Percentiles rank a stretch among this genome's conserved stretches.
These are phyloP conservation scores for Fusarium ambrosium DNA, from an alignment of 2,329 filamentous ascomycete genomes.

Conservation along the genomic window DNA sequence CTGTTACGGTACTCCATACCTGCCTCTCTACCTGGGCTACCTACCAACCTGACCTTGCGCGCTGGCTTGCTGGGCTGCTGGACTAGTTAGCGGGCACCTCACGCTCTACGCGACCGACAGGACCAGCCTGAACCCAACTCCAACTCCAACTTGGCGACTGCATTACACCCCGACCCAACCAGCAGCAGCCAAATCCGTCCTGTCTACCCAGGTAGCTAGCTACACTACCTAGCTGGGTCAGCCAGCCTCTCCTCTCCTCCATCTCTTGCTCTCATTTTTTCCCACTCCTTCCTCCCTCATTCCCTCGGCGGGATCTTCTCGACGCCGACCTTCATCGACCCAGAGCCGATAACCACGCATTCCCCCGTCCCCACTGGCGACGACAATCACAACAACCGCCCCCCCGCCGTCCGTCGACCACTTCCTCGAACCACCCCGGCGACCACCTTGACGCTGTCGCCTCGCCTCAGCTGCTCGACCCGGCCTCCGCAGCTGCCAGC, in stretches of 20 bases:
- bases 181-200: slow-evolving; percentile 32
- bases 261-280: slow-evolving; percentile 38
- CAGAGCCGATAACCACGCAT: slow-evolving; percentile 41
- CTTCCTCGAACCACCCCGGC: slow-evolving; percentile 20
- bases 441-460: slow-evolving; percentile 37
- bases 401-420: slow-evolving; percentile 28
- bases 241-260: slow-evolving; percentile 24
- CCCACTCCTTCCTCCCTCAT: slow-evolving; percentile 22
- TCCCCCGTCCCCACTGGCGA: slow-evolving; percentile 30
- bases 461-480: slow-evolving; percentile 39
- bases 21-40: neutral
- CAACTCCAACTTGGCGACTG: slow-evolving; percentile 45
- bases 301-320: slow-evolving; percentile 32
- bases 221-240: slow-evolving; percentile 31
- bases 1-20: slow-evolving; percentile 2
- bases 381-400: slow-evolving; percentile 31
- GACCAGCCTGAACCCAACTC: slow-evolving; percentile 30
- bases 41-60: slow-evolving; percentile 7
- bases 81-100: slow-evolving; percentile 10
- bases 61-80: slow-evolving; percentile 16
- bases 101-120: slow-evolving; percentile 16
- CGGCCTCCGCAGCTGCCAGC: slow-evolving; percentile 38
- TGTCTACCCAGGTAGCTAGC: slow-evolving; percentile 13
- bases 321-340: slow-evolving; percentile 38
- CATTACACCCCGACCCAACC: slow-evolving; percentile 41